Base-by-base conservation (phyloP, 257 asterid species). In the Buddleja alternifolia region DNA sequence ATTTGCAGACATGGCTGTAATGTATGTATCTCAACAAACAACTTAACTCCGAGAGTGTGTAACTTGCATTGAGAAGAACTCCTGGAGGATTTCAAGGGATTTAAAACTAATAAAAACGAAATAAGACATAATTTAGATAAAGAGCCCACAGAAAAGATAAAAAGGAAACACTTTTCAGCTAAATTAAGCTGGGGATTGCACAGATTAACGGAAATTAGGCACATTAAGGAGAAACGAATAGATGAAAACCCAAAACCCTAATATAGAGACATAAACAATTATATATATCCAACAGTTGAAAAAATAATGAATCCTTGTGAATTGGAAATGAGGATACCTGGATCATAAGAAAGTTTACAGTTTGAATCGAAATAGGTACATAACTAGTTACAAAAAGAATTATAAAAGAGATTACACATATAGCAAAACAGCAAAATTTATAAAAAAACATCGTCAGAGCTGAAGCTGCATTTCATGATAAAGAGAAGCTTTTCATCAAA, bases 1-100 rank as follows among this genome's bases (percentile, higher is more conserved):
- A 78, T 91, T 94, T 20, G 76, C 87, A 54, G 99, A 85, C 99
- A 91, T 91, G 69, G 72, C 67, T 50, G 46, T 67, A 68, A 64
- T n/a, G n/a, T n/a, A n/a, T n/a, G n/a, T n/a, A 63, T 71, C 50
- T 45, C 24, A 73, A 52, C 60, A 51, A 66, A 64, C 63, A 60
- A 61, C 58, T 55, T 62, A 50, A 17, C 60, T 34, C 21, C 41
- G 73, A 46, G 20, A 67, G 63, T 36, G 77, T 63, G 42, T 29
- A 47, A 29, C 7, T 67, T 50, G 61, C 66, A 73, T 5, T 21
- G 19, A 50, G 69, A 51, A 20, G 21, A 40, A 11, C 24, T 19
- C 73, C 84, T 73, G 76, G 16, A 70, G n/a, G n/a, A n/a, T 45
- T 73, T 21, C 15, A 61, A 41, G 45, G n/a, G n/a, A 56, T 41